These are phyloP conservation scores for Coniophora puteana DNA, from an alignment of 1,284 basidiomycete genomes.

Conservation along the genomic window DNA sequence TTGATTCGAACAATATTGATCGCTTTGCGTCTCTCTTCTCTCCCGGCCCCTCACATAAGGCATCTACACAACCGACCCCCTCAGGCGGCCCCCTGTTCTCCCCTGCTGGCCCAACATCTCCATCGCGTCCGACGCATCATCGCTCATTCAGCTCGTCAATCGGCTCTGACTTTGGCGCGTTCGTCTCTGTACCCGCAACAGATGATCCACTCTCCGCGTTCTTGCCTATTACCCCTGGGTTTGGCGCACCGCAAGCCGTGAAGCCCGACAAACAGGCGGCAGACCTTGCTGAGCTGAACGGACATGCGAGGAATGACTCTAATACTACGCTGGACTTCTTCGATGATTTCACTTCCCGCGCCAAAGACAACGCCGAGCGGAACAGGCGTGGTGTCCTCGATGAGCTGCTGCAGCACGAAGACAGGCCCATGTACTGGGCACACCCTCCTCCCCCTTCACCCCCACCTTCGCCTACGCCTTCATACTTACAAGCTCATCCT, in stretches of 20 bases:
- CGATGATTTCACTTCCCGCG: slow-evolving; percentile 51
- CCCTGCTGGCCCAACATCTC: too few species aligned
- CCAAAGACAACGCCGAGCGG: slow-evolving; percentile 47
- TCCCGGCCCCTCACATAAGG: too few species aligned
- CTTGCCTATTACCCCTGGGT: slow-evolving; percentile 1
- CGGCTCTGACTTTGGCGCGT: slow-evolving; percentile 63
- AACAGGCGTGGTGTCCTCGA: slow-evolving; percentile 53
- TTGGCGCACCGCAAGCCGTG: slow-evolving; percentile 2
- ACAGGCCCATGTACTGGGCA: slow-evolving; percentile 59
- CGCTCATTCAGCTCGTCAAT: slow-evolving; percentile 21
- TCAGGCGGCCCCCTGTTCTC: slow-evolving; percentile 31
- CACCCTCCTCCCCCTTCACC: slow-evolving; percentile 1
- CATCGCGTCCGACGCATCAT: slow-evolving; percentile 6
- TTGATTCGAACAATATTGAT: slow-evolving; percentile 32
- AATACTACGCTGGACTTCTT: slow-evolving; percentile 48
- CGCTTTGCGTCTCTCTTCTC: slow-evolving; percentile 42
- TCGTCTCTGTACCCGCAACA: slow-evolving; percentile 56
- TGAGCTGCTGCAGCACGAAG: slow-evolving; percentile 59
- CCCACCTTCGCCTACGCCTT: too few species aligned
- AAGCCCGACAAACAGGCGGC: slow-evolving; percentile 1
- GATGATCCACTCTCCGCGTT: slow-evolving; percentile 56
- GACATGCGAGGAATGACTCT: not conserved
- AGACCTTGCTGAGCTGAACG: too few species aligned
- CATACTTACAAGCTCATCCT: too few species aligned
- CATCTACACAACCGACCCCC: too few species aligned